phyloP scores from a whole-genome alignment of 441 rosid genomes.

The Pelargonium myrrhifolium region DNA sequence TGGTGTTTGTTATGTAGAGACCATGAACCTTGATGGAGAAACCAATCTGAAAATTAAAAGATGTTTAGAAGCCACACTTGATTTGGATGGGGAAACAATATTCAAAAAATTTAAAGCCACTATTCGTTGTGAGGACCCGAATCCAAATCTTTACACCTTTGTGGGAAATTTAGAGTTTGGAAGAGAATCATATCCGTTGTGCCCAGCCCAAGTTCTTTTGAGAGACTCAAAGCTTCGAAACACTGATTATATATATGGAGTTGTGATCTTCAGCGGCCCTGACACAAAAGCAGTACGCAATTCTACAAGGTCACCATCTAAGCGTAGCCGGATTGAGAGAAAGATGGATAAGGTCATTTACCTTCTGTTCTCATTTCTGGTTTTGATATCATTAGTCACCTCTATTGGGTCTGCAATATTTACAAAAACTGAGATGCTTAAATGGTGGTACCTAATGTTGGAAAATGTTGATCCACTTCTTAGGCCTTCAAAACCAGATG shows the following conservation, averaged over 20 bases:
- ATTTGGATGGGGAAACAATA: conserved; percentile 46
- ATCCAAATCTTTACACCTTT: conserved; percentile 80
- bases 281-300: conserved; percentile 92
- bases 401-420: conserved; percentile 65
- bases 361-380: conserved; percentile 57
- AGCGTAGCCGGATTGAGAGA: conserved; percentile 87
- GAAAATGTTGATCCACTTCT: conserved; percentile 27
- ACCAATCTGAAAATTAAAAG: conserved; percentile 88
- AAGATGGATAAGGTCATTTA: conserved; percentile 78
- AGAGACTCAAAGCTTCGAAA: conserved; percentile 88
- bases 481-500: conserved; percentile 64
- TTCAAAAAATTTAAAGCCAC: conserved; percentile 56
- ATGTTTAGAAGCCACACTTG: conserved; percentile 56
- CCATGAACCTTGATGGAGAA: conserved; percentile 93
- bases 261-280: conserved; percentile 76
- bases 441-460: conserved; percentile 53
- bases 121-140: conserved; percentile 91
- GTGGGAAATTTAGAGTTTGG: conserved; percentile 65
- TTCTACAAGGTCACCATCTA: conserved; percentile 85
- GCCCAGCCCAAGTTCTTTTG: conserved; percentile 87
- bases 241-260: conserved; percentile 82
- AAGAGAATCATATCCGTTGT: conserved; percentile 58
- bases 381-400: conserved; percentile 58
- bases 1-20: conserved; percentile 93
- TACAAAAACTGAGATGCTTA: conserved; percentile 73